phyloP scores from a whole-genome alignment of 768 basidiomycete genomes.

The Candolleomyces eurysporus region DNA sequence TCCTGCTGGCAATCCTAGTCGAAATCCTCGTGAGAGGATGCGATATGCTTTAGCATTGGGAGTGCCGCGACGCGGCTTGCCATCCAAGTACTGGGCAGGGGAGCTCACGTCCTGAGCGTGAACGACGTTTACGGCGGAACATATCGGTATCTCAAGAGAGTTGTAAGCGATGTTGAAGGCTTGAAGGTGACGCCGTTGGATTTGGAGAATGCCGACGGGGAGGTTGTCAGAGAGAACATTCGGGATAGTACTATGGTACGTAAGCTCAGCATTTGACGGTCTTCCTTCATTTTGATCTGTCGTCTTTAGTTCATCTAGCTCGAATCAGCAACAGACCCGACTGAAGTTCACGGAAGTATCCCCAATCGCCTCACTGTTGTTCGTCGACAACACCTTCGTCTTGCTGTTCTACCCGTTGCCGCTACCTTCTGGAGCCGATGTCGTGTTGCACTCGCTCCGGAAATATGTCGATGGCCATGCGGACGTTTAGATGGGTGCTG shows the following conservation, averaged over 20 bases:
- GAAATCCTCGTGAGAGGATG: slow-evolving; percentile 76
- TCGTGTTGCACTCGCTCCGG: slow-evolving; percentile 80
- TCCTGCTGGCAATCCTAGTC: slow-evolving; percentile 87
- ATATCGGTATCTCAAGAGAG: slow-evolving; percentile 74
- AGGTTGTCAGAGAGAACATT: slow-evolving; percentile 67
- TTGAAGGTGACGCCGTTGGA: slow-evolving; percentile 79
- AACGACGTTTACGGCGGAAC: slow-evolving; percentile 97
- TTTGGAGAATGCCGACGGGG: slow-evolving; percentile 66
- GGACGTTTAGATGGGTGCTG: slow-evolving; percentile 87
- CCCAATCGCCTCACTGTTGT: slow-evolving; percentile 73
- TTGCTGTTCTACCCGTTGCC: slow-evolving; percentile 91
- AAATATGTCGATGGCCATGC: slow-evolving; percentile 96
- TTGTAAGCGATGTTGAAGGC: slow-evolving; percentile 60
- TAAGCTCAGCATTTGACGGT: slow-evolving; percentile 1
- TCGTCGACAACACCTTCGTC: slow-evolving; percentile 94
- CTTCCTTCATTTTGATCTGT: too few species aligned
- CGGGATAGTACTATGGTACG: slow-evolving; percentile 74
- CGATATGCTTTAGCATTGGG: slow-evolving; percentile 82
- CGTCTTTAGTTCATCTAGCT: too few species aligned
- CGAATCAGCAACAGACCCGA: slow-evolving; percentile 94
- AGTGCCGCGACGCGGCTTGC: slow-evolving; percentile 85
- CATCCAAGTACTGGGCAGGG: slow-evolving; percentile 67
- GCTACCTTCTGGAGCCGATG: slow-evolving; percentile 78
- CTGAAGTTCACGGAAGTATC: slow-evolving; percentile 78
- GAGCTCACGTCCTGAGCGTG: slow-evolving; percentile 83